Evolutionary conservation across 371 early-diverging fungal species (phyloP), one percentile per base, ranked within the genome.

Genomic region (Mucor indicus): DNA sequence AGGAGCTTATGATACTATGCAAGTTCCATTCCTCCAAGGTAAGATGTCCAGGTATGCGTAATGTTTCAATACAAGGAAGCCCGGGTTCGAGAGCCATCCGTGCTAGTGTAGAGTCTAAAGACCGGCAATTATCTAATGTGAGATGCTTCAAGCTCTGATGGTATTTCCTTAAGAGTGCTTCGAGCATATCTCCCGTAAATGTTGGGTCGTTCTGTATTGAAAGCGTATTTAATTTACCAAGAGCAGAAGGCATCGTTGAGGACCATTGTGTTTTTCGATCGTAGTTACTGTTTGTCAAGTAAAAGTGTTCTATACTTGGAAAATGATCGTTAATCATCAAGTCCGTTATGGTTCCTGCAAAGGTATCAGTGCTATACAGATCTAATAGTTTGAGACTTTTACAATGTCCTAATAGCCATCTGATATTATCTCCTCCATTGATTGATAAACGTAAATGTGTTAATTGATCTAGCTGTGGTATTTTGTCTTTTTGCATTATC

Each of bases 21-120:
- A 62, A 16, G 23, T 49, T 46, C 29, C 17, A 22, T 22, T 52
- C 53, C 2, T 43, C 33, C 2, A 56, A 12, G 11, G 21, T 30
- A 32, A 43, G 23, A 33, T 16, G 29, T 1, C 11, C 29, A 7
- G 36, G 29, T 3, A 58, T 31, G 9, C 30, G 21, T 10, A 59
- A 38, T 25, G 38, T 53, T 2, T 44, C 43, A 2, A 57, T 13
- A 10, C 31, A 39, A 23, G 48, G 45, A 22, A 53, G 29, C 6
- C 32, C 54, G 3, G 32, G 38, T 3, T 23, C 23, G 0, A 40
- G 22, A 10, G 16, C 49, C 6, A 48, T 22, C 12, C 22, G 17
- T 10, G 49, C 39, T 23, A 48, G 4, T 1, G 31, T 21, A 22
- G 21, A 32, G 23, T 40, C 49, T 23, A 48, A 11, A 2, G 40